A percentile compares a stretch with the other conserved stretches of the same genome.
phyloP scores from a whole-genome alignment of 805 yeast genomes.

The Ogataea populi-albae region DNA sequence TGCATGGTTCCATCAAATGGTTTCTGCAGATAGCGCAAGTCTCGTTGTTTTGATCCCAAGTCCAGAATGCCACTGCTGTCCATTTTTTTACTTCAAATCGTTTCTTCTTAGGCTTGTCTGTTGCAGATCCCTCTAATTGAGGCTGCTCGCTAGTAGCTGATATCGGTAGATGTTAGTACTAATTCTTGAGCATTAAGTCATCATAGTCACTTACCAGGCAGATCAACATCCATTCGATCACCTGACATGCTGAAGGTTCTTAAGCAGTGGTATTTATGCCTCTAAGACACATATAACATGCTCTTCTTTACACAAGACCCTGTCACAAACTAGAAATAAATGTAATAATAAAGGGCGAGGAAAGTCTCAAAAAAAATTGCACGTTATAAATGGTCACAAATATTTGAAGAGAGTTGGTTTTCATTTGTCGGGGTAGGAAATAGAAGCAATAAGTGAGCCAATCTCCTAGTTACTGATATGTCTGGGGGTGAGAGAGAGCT shows the following conservation, averaged over 20 bases:
- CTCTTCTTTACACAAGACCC: slow-evolving; percentile 1
- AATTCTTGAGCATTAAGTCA: background rate
- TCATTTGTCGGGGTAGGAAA: too few species aligned
- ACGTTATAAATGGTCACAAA: too few species aligned
- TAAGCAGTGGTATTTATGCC: too few species aligned
- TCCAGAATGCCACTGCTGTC: slow-evolving; percentile 99
- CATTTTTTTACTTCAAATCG: slow-evolving; percentile 93
- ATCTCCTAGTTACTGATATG: too few species aligned
- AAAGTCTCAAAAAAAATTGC: too few species aligned
- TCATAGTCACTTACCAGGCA: slow-evolving; percentile 22
- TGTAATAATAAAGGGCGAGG: background rate
- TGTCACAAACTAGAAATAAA: too few species aligned
- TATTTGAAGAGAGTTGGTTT: too few species aligned
- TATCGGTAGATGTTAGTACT: background rate
- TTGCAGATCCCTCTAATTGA: too few species aligned
- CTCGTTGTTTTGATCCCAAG: slow-evolving; percentile 80
- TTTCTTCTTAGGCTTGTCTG: slow-evolving; percentile 46
- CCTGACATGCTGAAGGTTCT: slow-evolving; percentile 9
- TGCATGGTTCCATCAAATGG: slow-evolving; percentile 97
- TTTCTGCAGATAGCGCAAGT: slow-evolving; percentile 98
- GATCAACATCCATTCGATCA: slow-evolving; percentile 27
- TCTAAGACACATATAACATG: background rate
- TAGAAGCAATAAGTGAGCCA: too few species aligned
- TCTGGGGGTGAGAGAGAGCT: slow-evolving; percentile 15
- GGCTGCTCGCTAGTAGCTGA: slow-evolving; percentile 8